Evolutionary conservation across 345 rosid genomes (phyloP), one percentile per base, ranked within the genome.

Genomic region (Ceriops decandra): DNA sequence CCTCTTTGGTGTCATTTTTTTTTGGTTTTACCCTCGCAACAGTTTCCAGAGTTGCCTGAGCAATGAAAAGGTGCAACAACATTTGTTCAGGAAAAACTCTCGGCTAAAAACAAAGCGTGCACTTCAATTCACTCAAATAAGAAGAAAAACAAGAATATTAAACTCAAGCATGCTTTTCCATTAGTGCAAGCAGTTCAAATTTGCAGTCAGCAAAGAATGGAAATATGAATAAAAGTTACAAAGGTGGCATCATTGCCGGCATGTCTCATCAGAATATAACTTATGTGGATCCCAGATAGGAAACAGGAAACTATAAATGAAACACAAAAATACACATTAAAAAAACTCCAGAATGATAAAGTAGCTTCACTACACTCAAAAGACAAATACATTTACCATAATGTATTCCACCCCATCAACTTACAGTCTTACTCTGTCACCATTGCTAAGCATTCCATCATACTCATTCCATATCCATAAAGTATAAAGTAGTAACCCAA

Each of bases 21-120:
- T 91, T 90, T 20, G 90, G 57, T 81, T 75, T 88, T 36, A 88
- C 88, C 65, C 97, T 90, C 47, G 95, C 95, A 22, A 91, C 97
- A 57, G 92, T 91, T 83, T 91, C 97, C 85, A 93, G 67, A 76
- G 88, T 96, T 74, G 98, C 97, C 98, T 89, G 85, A 70, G 60
- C 54, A 66, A 72, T 1, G 53, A 38, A 60, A 59, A 30, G 36
- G 27, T 33, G n/a, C 28, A 66, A 16, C 26, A 64, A 70, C 51
- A 63, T 46, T 38, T n/a, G 19, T 46, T 57, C 56, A 66, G 66
- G 33, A 58, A 59, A 54, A 53, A 35, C 30, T 49, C 26, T 66
- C 35, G 10, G 32, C 31, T 27, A 46, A 32, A 31, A 62, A 9
- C 35, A 32, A 19, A 30, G 20, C 7, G 19, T 61, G 53, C 47